These are phyloP conservation scores for Phytophthora agathidicida DNA, from an alignment of 352 stramenopile species.

Conservation along the genomic window DNA sequence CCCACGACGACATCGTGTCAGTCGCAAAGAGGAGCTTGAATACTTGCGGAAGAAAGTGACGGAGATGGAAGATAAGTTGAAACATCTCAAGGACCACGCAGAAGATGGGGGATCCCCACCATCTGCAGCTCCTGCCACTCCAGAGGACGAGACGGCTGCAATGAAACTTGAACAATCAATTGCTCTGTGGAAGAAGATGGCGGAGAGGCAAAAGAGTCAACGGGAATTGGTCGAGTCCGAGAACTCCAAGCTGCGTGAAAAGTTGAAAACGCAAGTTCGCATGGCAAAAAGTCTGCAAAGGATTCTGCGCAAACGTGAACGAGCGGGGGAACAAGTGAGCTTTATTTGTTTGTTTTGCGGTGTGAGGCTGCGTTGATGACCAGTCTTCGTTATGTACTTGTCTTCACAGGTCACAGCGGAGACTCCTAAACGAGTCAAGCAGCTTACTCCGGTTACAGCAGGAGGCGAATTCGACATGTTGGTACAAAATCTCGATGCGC, in stretches of 20 bases:
- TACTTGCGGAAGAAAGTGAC: conserved; percentile 41
- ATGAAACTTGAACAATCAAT: conserved; percentile 28
- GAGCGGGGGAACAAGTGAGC: conserved; percentile 31
- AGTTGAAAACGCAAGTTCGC: conserved; percentile 50
- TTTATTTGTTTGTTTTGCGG: neutral
- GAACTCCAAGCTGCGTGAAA: conserved; percentile 48
- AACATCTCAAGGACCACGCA: conserved; percentile 22
- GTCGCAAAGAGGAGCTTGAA: conserved; percentile 42
- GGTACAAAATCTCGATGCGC: conserved; percentile 6
- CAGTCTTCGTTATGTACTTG: neutral
- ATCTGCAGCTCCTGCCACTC: neutral
- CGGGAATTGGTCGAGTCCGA: conserved; percentile 37
- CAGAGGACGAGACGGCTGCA: conserved; percentile 4
- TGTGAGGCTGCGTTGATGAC: neutral
- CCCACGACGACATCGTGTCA: conserved; percentile 22
- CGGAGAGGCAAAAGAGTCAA: conserved; percentile 41
- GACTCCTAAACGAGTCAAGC: conserved; percentile 9
- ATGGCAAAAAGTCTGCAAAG: conserved; percentile 44
- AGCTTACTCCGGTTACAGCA: neutral
- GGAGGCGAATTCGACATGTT: conserved; percentile 12
- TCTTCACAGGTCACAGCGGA: conserved; percentile 9
- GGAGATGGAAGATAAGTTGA: conserved; percentile 37
- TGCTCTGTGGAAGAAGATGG: conserved; percentile 52
- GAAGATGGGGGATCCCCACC: neutral
- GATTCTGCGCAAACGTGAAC: conserved; percentile 41